phyloP scores from a whole-genome alignment of 352 stramenopile species.

The Globisporangium takayamanum region DNA sequence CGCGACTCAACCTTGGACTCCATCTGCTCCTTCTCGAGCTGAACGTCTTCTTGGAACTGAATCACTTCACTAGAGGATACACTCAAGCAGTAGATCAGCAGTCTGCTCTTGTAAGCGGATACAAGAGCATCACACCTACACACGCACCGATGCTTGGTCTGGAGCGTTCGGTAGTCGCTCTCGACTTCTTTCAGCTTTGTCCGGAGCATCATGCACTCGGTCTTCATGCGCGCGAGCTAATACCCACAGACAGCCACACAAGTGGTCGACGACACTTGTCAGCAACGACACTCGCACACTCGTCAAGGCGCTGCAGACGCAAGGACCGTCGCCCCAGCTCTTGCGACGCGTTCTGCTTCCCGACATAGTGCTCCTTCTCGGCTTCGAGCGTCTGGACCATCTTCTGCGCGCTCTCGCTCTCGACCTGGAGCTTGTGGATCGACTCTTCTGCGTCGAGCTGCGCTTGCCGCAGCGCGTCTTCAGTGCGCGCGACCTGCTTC shows the following conservation, averaged over 20 bases:
- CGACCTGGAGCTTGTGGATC: constrained; percentile 39
- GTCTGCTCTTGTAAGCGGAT: not conserved
- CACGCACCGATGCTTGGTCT: constrained; percentile 57
- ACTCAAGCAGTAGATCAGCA: not conserved
- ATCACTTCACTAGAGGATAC: constrained; percentile 31
- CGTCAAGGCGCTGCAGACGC: too few relatives aligned
- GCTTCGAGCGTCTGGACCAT: constrained; percentile 39
- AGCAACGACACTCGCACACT: too few relatives aligned
- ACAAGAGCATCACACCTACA: not conserved
- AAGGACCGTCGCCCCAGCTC: constrained; percentile 38
- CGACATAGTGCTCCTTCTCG: constrained; percentile 41
- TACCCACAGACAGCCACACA: not conserved
- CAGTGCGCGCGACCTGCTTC: constrained; percentile 40
- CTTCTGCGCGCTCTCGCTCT: constrained; percentile 40
- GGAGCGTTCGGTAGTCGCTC: constrained; percentile 66
- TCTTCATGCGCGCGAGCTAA: constrained; percentile 59
- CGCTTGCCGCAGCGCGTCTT: constrained; percentile 31
- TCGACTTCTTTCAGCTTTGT: constrained; percentile 76
- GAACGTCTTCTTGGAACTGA: constrained; percentile 62
- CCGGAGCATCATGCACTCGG: constrained; percentile 53
- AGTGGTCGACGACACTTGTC: not conserved
- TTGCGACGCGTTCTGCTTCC: constrained; percentile 48
- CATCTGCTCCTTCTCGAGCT: constrained; percentile 60
- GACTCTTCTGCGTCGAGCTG: constrained; percentile 43
- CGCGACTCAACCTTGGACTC: constrained; percentile 39